Evolutionary conservation across 345 rosid species (phyloP).

Genomic region (Nasturtium officinale): DNA sequence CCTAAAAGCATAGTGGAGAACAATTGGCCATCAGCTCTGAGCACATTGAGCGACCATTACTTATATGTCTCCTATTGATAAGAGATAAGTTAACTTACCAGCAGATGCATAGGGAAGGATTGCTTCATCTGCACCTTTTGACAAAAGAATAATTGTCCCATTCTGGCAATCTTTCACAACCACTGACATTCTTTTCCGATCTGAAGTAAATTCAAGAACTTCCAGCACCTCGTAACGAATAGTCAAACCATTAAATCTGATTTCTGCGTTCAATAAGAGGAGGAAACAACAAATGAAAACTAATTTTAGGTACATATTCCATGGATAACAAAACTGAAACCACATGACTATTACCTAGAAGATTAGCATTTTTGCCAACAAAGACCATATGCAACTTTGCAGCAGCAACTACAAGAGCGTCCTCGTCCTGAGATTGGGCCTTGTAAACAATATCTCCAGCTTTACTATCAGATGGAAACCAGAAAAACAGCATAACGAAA

Average conservation of each 20-base stretch:
- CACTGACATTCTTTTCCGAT: conserved; percentile 96
- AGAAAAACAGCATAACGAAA: not conserved
- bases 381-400: conserved; percentile 83
- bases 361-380: conserved; percentile 66
- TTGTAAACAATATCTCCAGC: conserved; percentile 75
- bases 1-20: conserved; percentile 52
- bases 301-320: conserved; percentile 30
- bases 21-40: conserved; percentile 19
- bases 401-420: conserved; percentile 96
- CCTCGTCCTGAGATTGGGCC: conserved; percentile 99
- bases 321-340: conserved; percentile 34
- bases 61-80: conserved; percentile 17
- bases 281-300: conserved; percentile 28
- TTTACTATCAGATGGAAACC: conserved; percentile 58
- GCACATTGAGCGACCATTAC: conserved; percentile 10
- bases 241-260: conserved; percentile 62
- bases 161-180: conserved; percentile 76
- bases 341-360: conserved; percentile 57
- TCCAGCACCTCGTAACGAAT: conserved; percentile 81
- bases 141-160: conserved; percentile 77
- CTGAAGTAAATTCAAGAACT: conserved; percentile 93
- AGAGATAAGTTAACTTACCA: conserved; percentile 51
- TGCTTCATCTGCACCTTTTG: conserved; percentile 98
- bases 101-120: conserved; percentile 76
- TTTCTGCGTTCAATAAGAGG: conserved; percentile 55